Base-by-base conservation (phyloP, 345 rosid species). In the Dovyalis caffra region DNA sequence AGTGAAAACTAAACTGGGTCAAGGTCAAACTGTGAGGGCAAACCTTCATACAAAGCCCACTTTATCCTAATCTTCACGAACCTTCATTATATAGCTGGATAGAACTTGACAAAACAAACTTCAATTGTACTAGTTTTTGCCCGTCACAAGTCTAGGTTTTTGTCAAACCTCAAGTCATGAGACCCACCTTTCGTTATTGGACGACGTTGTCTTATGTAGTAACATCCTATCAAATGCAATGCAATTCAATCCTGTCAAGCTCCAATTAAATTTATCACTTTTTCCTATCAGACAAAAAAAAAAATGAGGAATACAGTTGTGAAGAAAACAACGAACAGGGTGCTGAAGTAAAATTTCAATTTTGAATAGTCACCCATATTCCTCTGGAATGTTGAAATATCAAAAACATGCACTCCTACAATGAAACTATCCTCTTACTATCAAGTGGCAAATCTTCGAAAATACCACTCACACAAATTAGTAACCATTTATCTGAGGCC, bases 401-500 rank as follows among this genome's bases (percentile, higher is more conserved):
- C 51, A 16, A 12, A 1, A 45, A 4, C 20, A 45, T 12, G 20
- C 5, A 45, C 49, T 45, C 3, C 12, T 15, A 18, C 49, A 15
- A 12, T 1, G 56, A 20, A 15, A 20, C 33, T 21, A 51, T 69
- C 66, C 20, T 58, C 66, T 71, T 61, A 45, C 58, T 61, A n/a
- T n/a, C n/a, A n/a, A n/a, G n/a, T n/a, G n/a, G n/a, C 43, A 31
- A 33, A 51, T n/a, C n/a, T n/a, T 18, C 15, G 37, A 16, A 57
- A 16, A 64, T n/a, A 20, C 11, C 47, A 53, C 21, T 43, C 21
- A 40, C 21, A 40, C 43, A 56, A 62, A 62, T 82, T 76, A 89
- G 86, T 87, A 91, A 69, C 96, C 96, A 74, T 91, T 93, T 61
- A 89, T 86, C 75, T 86, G 90, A 34, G 88, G 75, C 85, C 87